Evolutionary conservation across 306 rosid genomes (phyloP).

Genomic region (Cucumis melo): DNA sequence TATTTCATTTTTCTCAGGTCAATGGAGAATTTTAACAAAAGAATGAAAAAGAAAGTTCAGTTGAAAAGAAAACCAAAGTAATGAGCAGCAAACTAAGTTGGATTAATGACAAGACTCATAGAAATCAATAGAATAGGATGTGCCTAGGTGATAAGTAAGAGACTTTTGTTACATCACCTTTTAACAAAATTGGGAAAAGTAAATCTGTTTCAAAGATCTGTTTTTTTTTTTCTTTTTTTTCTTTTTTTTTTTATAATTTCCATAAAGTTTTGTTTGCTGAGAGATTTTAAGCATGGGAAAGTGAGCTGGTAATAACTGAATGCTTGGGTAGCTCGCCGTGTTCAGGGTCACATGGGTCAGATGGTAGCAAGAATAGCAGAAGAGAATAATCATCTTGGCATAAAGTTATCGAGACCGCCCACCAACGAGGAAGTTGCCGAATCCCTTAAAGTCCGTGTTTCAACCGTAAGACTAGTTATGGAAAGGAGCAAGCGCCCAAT

Average conservation of each 20-base stretch:
- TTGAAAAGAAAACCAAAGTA: not conserved
- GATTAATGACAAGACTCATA: not conserved
- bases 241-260: too few relatives aligned
- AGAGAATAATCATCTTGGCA: constrained; percentile 35
- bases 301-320: constrained; percentile 40
- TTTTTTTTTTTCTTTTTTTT: not conserved
- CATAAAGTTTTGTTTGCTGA: not conserved
- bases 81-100: not conserved
- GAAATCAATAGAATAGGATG: not conserved
- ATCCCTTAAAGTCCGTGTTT: constrained; percentile 22
- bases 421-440: constrained; percentile 44
- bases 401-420: constrained; percentile 32
- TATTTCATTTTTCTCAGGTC: not conserved
- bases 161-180: not conserved
- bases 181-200: not conserved
- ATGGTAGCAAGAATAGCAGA: constrained; percentile 49
- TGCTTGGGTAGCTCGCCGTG: constrained; percentile 53
- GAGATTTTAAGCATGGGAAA: not conserved
- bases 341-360: constrained; percentile 43
- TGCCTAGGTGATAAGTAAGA: not conserved
- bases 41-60: too few relatives aligned
- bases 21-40: too few relatives aligned
- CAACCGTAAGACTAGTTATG: constrained; percentile 38
- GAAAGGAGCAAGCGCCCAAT: constrained; percentile 39
- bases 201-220: not conserved